Percentiles rank a stretch among this genome's conserved stretches.
These are phyloP conservation scores for Fraxinus pennsylvanica DNA, from an alignment of 257 asterid genomes.

Conservation along the genomic window DNA sequence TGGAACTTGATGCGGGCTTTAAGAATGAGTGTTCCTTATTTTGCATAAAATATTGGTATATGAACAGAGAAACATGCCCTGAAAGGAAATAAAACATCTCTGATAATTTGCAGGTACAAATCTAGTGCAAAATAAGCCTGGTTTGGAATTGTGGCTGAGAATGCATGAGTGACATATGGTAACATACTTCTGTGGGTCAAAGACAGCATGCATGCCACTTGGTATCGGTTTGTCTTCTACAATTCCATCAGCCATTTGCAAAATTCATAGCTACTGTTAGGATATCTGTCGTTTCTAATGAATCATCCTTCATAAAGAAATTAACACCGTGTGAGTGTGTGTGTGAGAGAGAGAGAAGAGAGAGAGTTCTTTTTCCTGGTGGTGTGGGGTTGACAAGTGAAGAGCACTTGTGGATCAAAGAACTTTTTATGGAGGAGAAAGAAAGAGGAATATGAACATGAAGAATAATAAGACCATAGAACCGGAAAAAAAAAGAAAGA, in stretches of 20 bases:
- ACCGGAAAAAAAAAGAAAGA: background rate
- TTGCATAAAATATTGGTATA: slow-evolving; percentile 3
- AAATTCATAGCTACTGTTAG: background rate
- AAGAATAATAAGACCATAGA: background rate
- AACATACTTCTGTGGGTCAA: slow-evolving; percentile 26
- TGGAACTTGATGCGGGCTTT: background rate
- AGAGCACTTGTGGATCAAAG: background rate
- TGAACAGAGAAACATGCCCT: slow-evolving; percentile 31
- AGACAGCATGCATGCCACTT: slow-evolving; percentile 70
- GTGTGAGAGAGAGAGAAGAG: background rate
- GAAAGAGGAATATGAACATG: background rate
- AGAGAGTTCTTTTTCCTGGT: background rate
- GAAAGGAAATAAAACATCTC: slow-evolving; percentile 9
- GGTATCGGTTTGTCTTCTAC: slow-evolving; percentile 33
- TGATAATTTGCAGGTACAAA: slow-evolving; percentile 2
- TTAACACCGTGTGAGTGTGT: background rate
- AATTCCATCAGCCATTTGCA: slow-evolving; percentile 4
- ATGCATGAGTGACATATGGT: slow-evolving; percentile 44
- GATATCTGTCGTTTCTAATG: background rate
- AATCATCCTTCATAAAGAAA: background rate
- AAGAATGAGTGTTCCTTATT: background rate
- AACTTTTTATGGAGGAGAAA: background rate
- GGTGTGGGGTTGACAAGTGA: background rate
- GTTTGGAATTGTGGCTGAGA: slow-evolving; percentile 1
- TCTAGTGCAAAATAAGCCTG: background rate